Conservation (phyloP, 257 asterid genomes). For the Coffea canephora region DNA sequence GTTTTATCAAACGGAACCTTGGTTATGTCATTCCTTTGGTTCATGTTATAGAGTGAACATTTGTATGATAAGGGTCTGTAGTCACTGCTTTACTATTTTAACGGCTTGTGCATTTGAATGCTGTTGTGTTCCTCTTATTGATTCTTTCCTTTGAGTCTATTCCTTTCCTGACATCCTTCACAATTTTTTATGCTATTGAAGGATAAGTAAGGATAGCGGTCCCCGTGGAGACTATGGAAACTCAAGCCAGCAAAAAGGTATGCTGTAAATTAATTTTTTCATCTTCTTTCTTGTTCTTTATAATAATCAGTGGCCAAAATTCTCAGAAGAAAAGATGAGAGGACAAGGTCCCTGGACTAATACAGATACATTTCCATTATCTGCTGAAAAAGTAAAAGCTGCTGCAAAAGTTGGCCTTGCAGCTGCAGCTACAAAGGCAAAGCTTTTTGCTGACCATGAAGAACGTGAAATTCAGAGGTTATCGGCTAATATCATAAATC, state of each 20-base stretch:
- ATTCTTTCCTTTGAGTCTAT: neutral
- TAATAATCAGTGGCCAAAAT: slow-evolving; percentile 2
- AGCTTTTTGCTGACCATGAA: slow-evolving; percentile 98
- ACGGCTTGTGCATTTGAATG: neutral
- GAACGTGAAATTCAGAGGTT: slow-evolving; percentile 98
- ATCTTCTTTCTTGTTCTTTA: slow-evolving; percentile 10
- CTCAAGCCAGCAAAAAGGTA: neutral
- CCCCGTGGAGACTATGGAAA: slow-evolving; percentile 34
- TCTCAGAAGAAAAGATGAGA: slow-evolving; percentile 29
- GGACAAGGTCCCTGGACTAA: slow-evolving; percentile 51
- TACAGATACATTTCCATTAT: slow-evolving; percentile 48
- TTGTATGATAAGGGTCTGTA: neutral
- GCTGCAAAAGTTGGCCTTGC: slow-evolving; percentile 95
- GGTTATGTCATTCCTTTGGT: neutral
- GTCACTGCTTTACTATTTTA: neutral
- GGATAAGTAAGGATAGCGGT: slow-evolving; percentile 44
- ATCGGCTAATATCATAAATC: slow-evolving; percentile 92
- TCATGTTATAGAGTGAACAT: neutral
- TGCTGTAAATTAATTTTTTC: slow-evolving; percentile 8
- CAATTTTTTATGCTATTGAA: neutral
- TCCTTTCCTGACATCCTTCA: neutral
- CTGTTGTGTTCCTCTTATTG: neutral
- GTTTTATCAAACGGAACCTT: neutral
- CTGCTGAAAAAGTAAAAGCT: slow-evolving; percentile 62
- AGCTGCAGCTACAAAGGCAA: slow-evolving; percentile 90